Conservation (phyloP, 1,284 basidiomycete genomes). For the Pyrrhoderma lamaoense region DNA sequence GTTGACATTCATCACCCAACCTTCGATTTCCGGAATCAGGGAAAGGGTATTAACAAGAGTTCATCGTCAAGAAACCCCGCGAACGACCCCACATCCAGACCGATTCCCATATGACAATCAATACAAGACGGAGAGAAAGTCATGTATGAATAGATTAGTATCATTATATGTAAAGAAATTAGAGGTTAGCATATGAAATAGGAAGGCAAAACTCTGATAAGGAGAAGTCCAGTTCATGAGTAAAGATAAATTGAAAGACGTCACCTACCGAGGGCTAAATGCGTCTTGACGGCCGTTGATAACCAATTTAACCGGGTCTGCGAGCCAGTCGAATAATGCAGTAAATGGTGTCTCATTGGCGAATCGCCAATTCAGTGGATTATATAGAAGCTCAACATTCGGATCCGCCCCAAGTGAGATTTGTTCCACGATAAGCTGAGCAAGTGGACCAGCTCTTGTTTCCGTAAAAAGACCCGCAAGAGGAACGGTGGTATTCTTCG, state of each 20-base stretch:
- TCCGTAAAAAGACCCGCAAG: conserved; percentile 52
- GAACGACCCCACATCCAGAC: not conserved
- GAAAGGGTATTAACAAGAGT: not conserved
- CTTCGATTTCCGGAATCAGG: conserved; percentile 25
- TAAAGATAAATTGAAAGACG: not conserved
- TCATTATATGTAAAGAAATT: not conserved
- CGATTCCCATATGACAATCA: not conserved
- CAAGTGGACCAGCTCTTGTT: conserved; percentile 42
- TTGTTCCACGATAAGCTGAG: conserved; percentile 40
- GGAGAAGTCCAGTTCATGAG: not conserved
- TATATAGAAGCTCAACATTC: conserved; percentile 38
- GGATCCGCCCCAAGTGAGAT: conserved; percentile 43
- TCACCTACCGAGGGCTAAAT: conserved; percentile 40
- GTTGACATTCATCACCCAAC: conserved; percentile 52
- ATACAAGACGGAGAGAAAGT: not conserved
- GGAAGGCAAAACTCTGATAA: not conserved
- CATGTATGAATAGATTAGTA: not conserved
- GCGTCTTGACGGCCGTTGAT: conserved; percentile 43
- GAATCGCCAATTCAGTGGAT: conserved; percentile 44
- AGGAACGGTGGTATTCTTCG: conserved; percentile 43
- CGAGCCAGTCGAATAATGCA: conserved; percentile 39
- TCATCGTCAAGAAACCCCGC: not conserved
- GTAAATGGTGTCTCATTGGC: conserved; percentile 41
- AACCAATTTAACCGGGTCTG: conserved; percentile 30
- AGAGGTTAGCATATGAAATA: not conserved